Conservation (phyloP, 306 rosid genomes). For the Quercus berberidifolia region DNA sequence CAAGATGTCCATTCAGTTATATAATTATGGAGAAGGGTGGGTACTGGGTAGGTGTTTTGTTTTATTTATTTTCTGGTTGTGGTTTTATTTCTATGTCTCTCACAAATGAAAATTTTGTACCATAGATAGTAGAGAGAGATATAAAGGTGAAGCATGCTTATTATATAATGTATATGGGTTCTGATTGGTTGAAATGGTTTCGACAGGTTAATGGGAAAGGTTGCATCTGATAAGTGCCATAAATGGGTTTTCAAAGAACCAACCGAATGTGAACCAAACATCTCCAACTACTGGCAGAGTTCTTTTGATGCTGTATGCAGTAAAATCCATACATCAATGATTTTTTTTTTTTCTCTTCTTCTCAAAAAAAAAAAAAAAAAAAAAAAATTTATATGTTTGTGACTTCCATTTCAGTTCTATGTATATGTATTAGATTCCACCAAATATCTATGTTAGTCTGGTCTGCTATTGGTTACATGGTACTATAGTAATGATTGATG, state of each 20-base stretch:
- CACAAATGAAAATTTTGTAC: not conserved
- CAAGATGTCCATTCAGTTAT: slow-evolving; percentile 98
- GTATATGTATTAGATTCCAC: not conserved
- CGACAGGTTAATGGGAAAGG: slow-evolving; percentile 97
- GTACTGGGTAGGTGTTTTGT: slow-evolving; percentile 91
- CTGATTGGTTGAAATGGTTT: slow-evolving; percentile 29
- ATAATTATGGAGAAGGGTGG: slow-evolving; percentile 99
- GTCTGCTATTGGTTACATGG: slow-evolving; percentile 21
- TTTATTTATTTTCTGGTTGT: slow-evolving; percentile 4
- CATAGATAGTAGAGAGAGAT: slow-evolving; percentile 13
- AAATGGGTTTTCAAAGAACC: slow-evolving; percentile 99
- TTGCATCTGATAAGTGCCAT: slow-evolving; percentile 99
- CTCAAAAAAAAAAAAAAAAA: no score
- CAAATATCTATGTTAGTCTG: not conserved
- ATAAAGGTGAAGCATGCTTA: not conserved
- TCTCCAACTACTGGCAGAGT: slow-evolving; percentile 99
- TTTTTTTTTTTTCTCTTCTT: slow-evolving; percentile 1
- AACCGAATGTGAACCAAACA: slow-evolving; percentile 90
- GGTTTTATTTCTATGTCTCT: slow-evolving; percentile 7
- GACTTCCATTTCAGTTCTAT: not conserved
- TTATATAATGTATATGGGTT: not conserved
- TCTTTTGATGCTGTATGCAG: slow-evolving; percentile 94
- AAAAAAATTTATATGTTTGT: not conserved
- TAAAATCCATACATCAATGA: not conserved
- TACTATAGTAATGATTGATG: slow-evolving; percentile 32